phyloP scores from a whole-genome alignment of 768 basidiomycete genomes.

The Tubosaeta sp. region DNA sequence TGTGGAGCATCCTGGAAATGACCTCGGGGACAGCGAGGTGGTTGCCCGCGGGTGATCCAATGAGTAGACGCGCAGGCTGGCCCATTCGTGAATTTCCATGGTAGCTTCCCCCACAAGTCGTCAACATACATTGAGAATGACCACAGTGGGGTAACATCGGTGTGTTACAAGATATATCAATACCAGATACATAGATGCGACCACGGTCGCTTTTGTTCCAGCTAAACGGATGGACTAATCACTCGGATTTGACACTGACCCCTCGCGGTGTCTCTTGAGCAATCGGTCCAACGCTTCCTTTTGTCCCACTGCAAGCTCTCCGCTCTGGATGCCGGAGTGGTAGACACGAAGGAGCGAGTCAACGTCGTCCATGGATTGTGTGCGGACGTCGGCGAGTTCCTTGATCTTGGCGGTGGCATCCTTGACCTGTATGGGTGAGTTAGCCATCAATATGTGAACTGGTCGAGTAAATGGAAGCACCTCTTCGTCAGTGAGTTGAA shows the following conservation, averaged over 20 bases:
- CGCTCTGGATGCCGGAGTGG: conserved; percentile 89
- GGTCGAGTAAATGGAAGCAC: conserved; percentile 29
- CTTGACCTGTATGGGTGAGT: conserved; percentile 61
- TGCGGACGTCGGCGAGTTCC: conserved; percentile 96
- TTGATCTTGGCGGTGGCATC: conserved; percentile 99
- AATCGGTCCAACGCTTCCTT: conserved; percentile 86
- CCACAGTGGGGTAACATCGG: not conserved
- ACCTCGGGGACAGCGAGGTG: no score
- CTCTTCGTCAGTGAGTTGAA: conserved; percentile 87
- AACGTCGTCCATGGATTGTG: conserved; percentile 99
- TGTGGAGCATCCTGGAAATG: no score
- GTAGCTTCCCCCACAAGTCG: no score
- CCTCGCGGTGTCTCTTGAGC: conserved; percentile 69
- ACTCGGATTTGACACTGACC: conserved; percentile 7
- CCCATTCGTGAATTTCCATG: no score
- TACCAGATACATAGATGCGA: not conserved
- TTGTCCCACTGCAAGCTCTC: conserved; percentile 92
- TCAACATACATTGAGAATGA: no score
- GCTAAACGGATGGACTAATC: not conserved
- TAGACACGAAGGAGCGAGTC: conserved; percentile 95
- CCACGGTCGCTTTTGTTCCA: not conserved
- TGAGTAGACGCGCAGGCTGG: no score
- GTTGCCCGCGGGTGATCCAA: no score
- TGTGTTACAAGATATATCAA: not conserved
- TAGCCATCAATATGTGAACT: conserved; percentile 1